Evolutionary conservation across 1,284 basidiomycete species (phyloP), one percentile per base, ranked within the genome.

Genomic region (Volvariella volvacea): DNA sequence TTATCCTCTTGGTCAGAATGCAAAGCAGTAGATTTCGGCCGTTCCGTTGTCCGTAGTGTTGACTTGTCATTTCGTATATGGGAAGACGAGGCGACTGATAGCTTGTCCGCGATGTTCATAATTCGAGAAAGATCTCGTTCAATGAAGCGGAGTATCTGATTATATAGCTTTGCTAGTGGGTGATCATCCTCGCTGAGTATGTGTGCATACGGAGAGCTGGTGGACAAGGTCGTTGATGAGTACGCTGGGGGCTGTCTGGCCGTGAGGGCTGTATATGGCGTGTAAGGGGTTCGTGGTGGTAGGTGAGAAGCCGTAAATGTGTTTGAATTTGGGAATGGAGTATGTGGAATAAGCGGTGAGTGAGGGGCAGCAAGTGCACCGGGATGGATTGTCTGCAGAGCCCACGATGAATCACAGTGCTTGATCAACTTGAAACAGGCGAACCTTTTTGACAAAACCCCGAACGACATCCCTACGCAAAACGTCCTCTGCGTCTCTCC

Each of bases 401-500:
- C 22, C 15, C 21, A 37, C 39, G 36, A 45, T 31, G 22, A 41
- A 6, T 28, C 25, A 28, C 12, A 6, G 25, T 6, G 25, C 42
- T 19, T 41, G 39, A n/a, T 20, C 47, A 48, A 3, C 31, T 45
- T 12, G 34, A 19, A 22, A 39, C 25, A n/a, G n/a, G 22, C 10
- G 21, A 17, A 60, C 88, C 70, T 88, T 86, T 56, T 78, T 82
- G 20, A 93, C 76, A 53, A 90, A 92, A 9, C 71, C 73, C 2
- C 78, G 74, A 17, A 95, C 74, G 22, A 91, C 65, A 38, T 83
- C 78, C 44, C 68, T 68, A 47, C 84, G 70, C 39, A 96, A 67
- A 12, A 94, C 81, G 47, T 91, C 88, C 62, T 93, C 91, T 1
- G 92, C 92, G 50, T 89, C 83, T 52, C 78, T 68, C 87, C 88